A percentile compares a stretch with the other conserved stretches of the same genome.
These are phyloP conservation scores for Seiridium cupressi DNA, from an alignment of 2,329 filamentous ascomycete species.

Conservation along the genomic window DNA sequence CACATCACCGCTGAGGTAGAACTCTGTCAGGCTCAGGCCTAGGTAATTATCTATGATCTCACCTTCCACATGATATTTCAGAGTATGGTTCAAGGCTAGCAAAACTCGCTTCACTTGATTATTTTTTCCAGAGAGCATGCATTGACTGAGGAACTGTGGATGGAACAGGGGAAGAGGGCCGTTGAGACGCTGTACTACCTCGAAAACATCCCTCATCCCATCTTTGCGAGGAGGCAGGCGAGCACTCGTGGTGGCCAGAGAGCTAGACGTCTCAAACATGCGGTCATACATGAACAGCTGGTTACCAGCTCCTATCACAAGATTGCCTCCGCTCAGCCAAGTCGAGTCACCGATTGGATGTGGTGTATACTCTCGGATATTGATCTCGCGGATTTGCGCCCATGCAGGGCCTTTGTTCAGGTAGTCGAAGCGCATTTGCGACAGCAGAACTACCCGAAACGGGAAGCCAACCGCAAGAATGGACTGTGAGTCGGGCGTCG, in stretches of 20 bases:
- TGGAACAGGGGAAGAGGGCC: conserved; percentile 88
- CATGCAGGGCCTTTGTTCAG: conserved; percentile 86
- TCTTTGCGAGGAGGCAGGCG: conserved; percentile 46
- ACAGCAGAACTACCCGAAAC: conserved; percentile 78
- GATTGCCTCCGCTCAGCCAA: conserved; percentile 81
- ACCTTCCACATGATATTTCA: conserved; percentile 82
- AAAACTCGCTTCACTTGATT: conserved; percentile 70
- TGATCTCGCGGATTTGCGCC: conserved; percentile 81
- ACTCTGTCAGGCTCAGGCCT: conserved; percentile 60
- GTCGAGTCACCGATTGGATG: conserved; percentile 91
- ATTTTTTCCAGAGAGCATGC: conserved; percentile 77
- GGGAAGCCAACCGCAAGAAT: conserved; percentile 91
- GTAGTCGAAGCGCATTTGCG: conserved; percentile 90
- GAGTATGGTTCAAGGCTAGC: conserved; percentile 66
- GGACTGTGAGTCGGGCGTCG: conserved; percentile 83
- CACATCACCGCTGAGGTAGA: conserved; percentile 43
- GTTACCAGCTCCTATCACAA: conserved; percentile 87
- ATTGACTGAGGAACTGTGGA: conserved; percentile 85
- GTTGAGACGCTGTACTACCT: conserved; percentile 80
- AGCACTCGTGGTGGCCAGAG: conserved; percentile 49
- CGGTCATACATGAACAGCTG: conserved; percentile 85
- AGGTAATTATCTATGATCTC: conserved; percentile 79
- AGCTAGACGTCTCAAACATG: conserved; percentile 63
- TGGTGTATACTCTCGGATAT: conserved; percentile 76
- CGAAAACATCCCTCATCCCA: conserved; percentile 69